These are phyloP conservation scores for Ambrosiella xylebori DNA, from an alignment of 2,329 filamentous ascomycete species.

Conservation along the genomic window DNA sequence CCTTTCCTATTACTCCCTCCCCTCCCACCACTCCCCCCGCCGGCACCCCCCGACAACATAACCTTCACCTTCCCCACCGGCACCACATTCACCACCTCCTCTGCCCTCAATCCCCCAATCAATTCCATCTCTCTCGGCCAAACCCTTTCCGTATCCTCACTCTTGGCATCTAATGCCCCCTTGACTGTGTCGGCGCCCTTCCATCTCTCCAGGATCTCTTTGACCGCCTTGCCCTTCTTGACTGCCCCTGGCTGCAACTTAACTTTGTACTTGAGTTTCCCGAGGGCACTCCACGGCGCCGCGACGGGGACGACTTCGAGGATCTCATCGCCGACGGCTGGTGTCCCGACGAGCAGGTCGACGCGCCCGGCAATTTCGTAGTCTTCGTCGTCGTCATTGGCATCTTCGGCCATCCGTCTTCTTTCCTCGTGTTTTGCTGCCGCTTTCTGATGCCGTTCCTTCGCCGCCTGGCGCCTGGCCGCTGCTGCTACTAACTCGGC, in stretches of 20 bases:
- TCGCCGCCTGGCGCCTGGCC: slow-evolving; percentile 63
- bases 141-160: slow-evolving; percentile 52
- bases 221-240: slow-evolving; percentile 90
- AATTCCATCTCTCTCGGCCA: slow-evolving; percentile 79
- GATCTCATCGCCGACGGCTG: slow-evolving; percentile 68
- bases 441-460: slow-evolving; percentile 57
- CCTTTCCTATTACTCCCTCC: slow-evolving; percentile 21
- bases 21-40: slow-evolving; percentile 25
- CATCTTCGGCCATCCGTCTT: slow-evolving; percentile 31
- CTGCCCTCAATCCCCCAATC: slow-evolving; percentile 61
- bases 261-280: slow-evolving; percentile 74
- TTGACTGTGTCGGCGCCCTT: slow-evolving; percentile 43
- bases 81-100: slow-evolving; percentile 65
- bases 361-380: slow-evolving; percentile 31
- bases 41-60: slow-evolving; percentile 48
- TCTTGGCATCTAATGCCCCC: slow-evolving; percentile 42
- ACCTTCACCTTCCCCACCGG: slow-evolving; percentile 67
- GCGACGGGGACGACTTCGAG: slow-evolving; percentile 48
- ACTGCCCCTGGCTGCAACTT: slow-evolving; percentile 79
- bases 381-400: slow-evolving; percentile 41
- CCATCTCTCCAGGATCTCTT: slow-evolving; percentile 78
- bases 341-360: slow-evolving; percentile 60
- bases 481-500: slow-evolving; percentile 47
- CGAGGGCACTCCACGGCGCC: slow-evolving; percentile 46
- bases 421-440: slow-evolving; percentile 63